Conservation (phyloP, 192 early-diverging fungal species). For the Coemansia sp. region DNA sequence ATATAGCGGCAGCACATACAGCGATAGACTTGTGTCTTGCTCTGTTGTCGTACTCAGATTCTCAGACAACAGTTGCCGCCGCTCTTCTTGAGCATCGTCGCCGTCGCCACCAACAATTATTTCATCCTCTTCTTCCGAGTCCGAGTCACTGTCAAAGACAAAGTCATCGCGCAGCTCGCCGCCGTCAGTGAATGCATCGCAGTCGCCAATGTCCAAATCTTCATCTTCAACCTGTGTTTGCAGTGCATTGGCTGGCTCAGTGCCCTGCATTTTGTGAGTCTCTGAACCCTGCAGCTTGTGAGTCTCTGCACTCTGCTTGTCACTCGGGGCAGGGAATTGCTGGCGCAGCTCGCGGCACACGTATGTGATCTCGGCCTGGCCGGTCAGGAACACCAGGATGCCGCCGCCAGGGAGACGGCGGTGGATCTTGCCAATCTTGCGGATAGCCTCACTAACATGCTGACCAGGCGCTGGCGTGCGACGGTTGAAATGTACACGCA, state of each 20-base stretch:
- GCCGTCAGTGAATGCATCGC: conserved; percentile 17
- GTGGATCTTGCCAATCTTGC: conserved; percentile 95
- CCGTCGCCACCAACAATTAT: conserved; percentile 58
- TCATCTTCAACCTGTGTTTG: conserved; percentile 55
- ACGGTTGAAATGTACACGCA: conserved; percentile 88
- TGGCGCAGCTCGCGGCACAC: conserved; percentile 74
- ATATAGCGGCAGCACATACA: conserved; percentile 97
- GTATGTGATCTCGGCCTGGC: conserved; percentile 87
- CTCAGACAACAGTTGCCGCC: conserved; percentile 51
- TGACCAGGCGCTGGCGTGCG: conserved; percentile 78
- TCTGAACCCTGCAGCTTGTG: background rate
- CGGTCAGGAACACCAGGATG: conserved; percentile 93
- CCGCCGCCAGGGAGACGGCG: conserved; percentile 86
- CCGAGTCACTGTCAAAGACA: conserved; percentile 53
- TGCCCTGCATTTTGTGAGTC: no score
- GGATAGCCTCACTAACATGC: conserved; percentile 83
- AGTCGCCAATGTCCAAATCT: conserved; percentile 55
- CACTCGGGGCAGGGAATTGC: conserved; percentile 59
- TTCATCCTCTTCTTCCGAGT: conserved; percentile 63
- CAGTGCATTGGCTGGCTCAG: conserved; percentile 39
- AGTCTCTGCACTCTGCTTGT: background rate
- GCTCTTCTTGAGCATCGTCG: conserved; percentile 65
- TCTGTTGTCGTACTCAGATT: conserved; percentile 26
- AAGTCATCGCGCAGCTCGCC: conserved; percentile 52
- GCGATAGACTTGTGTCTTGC: conserved; percentile 21